phyloP scores from a whole-genome alignment of 768 basidiomycete genomes.

The Pleurotus tuber-regium region DNA sequence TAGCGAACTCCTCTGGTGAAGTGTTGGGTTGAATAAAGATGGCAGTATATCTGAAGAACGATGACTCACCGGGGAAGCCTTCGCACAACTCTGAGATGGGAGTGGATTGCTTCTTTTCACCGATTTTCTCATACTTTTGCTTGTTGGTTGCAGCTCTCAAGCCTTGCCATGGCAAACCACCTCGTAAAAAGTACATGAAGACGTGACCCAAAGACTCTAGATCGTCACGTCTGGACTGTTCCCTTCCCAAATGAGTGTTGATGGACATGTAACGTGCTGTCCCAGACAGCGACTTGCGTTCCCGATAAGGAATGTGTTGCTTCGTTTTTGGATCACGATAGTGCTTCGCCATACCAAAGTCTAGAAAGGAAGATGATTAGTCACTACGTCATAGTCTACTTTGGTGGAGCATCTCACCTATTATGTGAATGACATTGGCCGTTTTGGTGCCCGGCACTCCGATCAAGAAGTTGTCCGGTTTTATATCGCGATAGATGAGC shows the following conservation, averaged over 20 bases:
- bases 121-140: slow-evolving; percentile 99
- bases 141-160: slow-evolving; percentile 98
- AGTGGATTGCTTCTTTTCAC: slow-evolving; percentile 97
- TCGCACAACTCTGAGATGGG: slow-evolving; percentile 91
- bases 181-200: slow-evolving; percentile 98
- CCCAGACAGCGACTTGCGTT: slow-evolving; percentile 93
- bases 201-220: slow-evolving; percentile 97
- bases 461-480: slow-evolving; percentile 98
- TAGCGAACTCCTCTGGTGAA: slow-evolving; percentile 86
- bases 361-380: slow-evolving; percentile 34
- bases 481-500: slow-evolving; percentile 98
- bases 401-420: slow-evolving; percentile 51
- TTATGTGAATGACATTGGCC: slow-evolving; percentile 85
- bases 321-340: slow-evolving; percentile 98
- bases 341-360: slow-evolving; percentile 99
- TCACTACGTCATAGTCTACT: slow-evolving; percentile 9
- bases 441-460: slow-evolving; percentile 90
- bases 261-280: slow-evolving; percentile 99
- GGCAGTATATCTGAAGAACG: too few species aligned
- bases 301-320: slow-evolving; percentile 98
- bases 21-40: too few species aligned
- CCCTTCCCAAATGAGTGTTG: slow-evolving; percentile 96
- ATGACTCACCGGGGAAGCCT: slow-evolving; percentile 83
- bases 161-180: slow-evolving; percentile 97
- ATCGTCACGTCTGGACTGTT: slow-evolving; percentile 93